Percentiles rank a stretch among this genome's conserved stretches.
Evolutionary conservation across 345 rosid genomes (phyloP).

Genomic region (Linum lewisii): DNA sequence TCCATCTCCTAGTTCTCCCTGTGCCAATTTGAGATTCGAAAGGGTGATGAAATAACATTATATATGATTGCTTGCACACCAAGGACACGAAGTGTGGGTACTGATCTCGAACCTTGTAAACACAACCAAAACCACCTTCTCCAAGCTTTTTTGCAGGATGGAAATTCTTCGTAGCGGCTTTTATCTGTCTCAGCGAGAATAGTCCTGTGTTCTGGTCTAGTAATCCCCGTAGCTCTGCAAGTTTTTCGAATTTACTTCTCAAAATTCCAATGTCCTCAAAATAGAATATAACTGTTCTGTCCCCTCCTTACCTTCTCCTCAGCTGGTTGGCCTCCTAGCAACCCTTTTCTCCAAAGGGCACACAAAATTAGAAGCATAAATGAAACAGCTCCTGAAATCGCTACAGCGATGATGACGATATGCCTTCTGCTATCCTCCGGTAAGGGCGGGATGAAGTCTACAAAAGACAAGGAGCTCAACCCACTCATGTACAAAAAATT

Average conservation of each 20-base stretch:
- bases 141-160: slow-evolving; percentile 16
- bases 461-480: no score
- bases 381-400: slow-evolving; percentile 6
- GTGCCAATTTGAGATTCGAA: slow-evolving; percentile 1
- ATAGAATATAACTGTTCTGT: not conserved
- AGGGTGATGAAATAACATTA: no score
- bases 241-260: not conserved
- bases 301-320: slow-evolving; percentile 39
- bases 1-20: slow-evolving; percentile 21
- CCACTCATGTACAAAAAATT: no score
- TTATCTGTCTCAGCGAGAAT: slow-evolving; percentile 18
- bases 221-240: slow-evolving; percentile 18
- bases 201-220: slow-evolving; percentile 20
- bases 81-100: not conserved
- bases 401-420: slow-evolving; percentile 12
- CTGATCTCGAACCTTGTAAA: slow-evolving; percentile 16
- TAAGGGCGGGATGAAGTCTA: slow-evolving; percentile 19
- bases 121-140: slow-evolving; percentile 11
- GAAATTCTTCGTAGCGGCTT: slow-evolving; percentile 21
- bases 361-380: slow-evolving; percentile 9
- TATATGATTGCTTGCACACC: no score
- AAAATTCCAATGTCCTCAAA: not conserved
- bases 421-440: slow-evolving; percentile 2
- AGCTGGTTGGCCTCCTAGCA: slow-evolving; percentile 39
- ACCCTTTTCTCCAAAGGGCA: slow-evolving; percentile 16